Percentiles rank a stretch among this genome's conserved stretches.
phyloP scores from a whole-genome alignment of 345 rosid genomes.

The Melastoma malabathricum region DNA sequence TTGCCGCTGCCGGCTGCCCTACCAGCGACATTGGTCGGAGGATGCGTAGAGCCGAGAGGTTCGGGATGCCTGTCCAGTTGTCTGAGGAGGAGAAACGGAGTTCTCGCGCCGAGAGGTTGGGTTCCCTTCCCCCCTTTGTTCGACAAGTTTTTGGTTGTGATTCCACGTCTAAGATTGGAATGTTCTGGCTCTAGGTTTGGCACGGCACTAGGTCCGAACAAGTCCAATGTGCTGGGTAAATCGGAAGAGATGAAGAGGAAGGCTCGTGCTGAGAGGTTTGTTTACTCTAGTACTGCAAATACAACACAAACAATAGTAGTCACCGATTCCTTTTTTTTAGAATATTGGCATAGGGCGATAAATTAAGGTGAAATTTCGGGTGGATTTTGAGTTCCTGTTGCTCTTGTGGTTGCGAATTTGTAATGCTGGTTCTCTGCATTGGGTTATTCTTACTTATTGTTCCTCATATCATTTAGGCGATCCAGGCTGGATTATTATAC shows the following conservation, averaged over 20 bases:
- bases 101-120: slow-evolving; percentile 81
- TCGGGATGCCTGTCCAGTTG: slow-evolving; percentile 59
- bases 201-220: slow-evolving; percentile 21
- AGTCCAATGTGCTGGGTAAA: slow-evolving; percentile 29
- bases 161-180: neutral
- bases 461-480: neutral
- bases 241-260: slow-evolving; percentile 79
- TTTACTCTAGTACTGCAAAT: neutral
- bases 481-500: too few species aligned
- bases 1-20: slow-evolving; percentile 6
- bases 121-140: neutral
- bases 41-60: slow-evolving; percentile 89
- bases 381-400: too few species aligned
- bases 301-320: too few species aligned
- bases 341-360: too few species aligned
- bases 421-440: neutral
- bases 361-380: too few species aligned
- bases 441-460: neutral
- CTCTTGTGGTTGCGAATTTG: neutral
- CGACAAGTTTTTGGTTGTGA: slow-evolving; percentile 1
- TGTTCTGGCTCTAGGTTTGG: slow-evolving; percentile 24
- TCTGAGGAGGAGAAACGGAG: slow-evolving; percentile 85
- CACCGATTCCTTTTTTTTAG: too few species aligned
- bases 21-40: slow-evolving; percentile 48
- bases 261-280: slow-evolving; percentile 87